These are phyloP conservation scores for Solanum appendiculatum DNA, from an alignment of 257 asterid species.

Conservation along the genomic window DNA sequence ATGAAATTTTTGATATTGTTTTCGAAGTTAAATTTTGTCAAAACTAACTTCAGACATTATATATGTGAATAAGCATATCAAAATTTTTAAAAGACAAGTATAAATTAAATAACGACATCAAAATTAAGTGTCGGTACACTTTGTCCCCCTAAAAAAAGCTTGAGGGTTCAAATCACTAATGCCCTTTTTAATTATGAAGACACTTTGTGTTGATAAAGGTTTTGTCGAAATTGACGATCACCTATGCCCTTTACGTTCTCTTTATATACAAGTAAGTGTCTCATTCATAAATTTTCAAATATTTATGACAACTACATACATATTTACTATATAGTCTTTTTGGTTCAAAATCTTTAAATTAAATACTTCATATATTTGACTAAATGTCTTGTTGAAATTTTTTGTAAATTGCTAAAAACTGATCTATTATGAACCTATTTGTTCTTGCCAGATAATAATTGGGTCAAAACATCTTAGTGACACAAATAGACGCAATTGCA, in stretches of 20 bases:
- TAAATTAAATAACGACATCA: neutral
- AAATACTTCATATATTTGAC: neutral
- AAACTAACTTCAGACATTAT: neutral
- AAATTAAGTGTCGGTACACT: neutral
- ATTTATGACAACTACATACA: neutral
- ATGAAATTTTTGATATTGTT: neutral
- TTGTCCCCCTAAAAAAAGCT: neutral
- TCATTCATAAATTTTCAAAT: neutral
- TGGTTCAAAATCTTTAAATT: neutral
- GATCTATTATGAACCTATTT: neutral
- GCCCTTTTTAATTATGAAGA: neutral
- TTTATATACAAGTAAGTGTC: neutral
- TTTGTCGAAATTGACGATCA: neutral
- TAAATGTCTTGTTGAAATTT: neutral
- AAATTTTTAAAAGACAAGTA: fast-evolving
- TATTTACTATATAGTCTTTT: neutral
- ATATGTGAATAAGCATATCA: neutral
- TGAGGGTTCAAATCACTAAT: neutral
- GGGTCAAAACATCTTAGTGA: neutral
- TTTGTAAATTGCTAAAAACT: neutral
- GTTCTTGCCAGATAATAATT: neutral
- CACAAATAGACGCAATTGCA: neutral
- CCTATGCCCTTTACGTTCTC: neutral
- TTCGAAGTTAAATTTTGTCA: neutral
- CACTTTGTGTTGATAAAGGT: neutral